These are phyloP conservation scores for Endocarpon pusillum DNA, from an alignment of 495 filamentous ascomycete species.

Conservation along the genomic window DNA sequence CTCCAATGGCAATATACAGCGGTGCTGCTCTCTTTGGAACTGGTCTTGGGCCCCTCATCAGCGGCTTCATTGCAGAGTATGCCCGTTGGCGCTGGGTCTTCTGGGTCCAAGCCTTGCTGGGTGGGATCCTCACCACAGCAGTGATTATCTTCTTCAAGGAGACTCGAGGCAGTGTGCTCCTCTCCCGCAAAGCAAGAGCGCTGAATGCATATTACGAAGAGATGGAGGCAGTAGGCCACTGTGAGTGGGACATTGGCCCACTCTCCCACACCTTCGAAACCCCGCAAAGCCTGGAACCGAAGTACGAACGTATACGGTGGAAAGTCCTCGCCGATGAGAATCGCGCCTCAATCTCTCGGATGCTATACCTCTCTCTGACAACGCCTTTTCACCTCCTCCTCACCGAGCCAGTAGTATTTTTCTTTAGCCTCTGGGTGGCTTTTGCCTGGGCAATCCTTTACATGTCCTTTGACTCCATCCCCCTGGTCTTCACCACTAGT, in stretches of 20 bases:
- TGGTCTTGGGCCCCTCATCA: slow-evolving; percentile 59
- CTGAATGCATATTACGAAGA: slow-evolving; percentile 70
- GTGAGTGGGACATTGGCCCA: too few species aligned
- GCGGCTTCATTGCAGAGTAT: slow-evolving; percentile 50
- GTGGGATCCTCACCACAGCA: slow-evolving; percentile 40
- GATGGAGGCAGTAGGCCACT: slow-evolving; percentile 49
- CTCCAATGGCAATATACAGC: slow-evolving; percentile 78
- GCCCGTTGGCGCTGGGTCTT: slow-evolving; percentile 78
- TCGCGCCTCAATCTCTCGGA: not conserved
- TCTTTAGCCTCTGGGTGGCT: slow-evolving; percentile 79
- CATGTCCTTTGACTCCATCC: slow-evolving; percentile 62
- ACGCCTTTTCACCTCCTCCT: slow-evolving; percentile 40
- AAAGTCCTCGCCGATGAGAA: slow-evolving; percentile 73
- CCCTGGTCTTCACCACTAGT: slow-evolving; percentile 54
- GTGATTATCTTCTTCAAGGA: slow-evolving; percentile 45
- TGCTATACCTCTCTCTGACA: not conserved
- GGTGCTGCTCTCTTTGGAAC: slow-evolving; percentile 64
- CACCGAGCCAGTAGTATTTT: slow-evolving; percentile 89
- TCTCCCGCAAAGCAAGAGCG: slow-evolving; percentile 54
- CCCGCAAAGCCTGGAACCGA: too few species aligned
- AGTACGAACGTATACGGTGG: slow-evolving; percentile 55
- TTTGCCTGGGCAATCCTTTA: slow-evolving; percentile 89
- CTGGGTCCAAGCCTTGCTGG: slow-evolving; percentile 64
- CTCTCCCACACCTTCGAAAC: too few species aligned
- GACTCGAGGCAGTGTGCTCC: slow-evolving; percentile 65